Evolutionary conservation across 768 basidiomycete species (phyloP).

Genomic region (Serendipita indica): DNA sequence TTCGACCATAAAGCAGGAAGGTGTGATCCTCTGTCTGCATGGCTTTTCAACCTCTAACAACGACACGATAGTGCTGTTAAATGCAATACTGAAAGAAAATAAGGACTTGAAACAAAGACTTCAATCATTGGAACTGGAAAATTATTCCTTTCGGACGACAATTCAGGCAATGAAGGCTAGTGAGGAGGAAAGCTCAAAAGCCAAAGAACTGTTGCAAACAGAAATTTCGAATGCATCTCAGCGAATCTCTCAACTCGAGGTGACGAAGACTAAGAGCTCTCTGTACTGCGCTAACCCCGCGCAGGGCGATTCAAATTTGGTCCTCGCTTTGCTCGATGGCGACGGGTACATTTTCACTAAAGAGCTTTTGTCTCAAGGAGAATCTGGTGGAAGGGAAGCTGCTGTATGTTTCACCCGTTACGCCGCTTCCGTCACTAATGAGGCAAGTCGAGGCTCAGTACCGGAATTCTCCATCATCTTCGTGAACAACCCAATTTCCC

Average conservation of each 20-base stretch:
- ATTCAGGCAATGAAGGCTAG: no score
- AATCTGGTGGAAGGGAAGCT: slow-evolving; percentile 44
- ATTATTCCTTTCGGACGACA: no score
- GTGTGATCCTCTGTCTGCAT: no score
- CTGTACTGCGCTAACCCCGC: neutral
- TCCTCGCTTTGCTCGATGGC: slow-evolving; percentile 62
- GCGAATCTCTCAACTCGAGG: neutral
- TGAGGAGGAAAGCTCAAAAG: no score
- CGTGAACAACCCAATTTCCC: neutral
- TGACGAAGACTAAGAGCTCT: neutral
- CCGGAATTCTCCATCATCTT: neutral
- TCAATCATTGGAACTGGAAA: neutral
- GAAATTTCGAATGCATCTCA: neutral
- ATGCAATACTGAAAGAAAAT: neutral
- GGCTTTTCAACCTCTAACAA: no score
- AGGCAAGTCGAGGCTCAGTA: neutral
- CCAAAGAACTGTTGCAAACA: no score
- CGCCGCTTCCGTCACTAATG: neutral
- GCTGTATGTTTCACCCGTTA: slow-evolving; percentile 15
- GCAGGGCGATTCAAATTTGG: slow-evolving; percentile 22
- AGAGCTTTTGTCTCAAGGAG: slow-evolving; percentile 44
- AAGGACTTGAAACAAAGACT: neutral
- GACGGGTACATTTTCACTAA: slow-evolving; percentile 52
- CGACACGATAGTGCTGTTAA: neutral
- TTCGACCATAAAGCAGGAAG: neutral